Conservation (phyloP, 2,329 filamentous ascomycete genomes). For the Epichloe glyceriae region DNA sequence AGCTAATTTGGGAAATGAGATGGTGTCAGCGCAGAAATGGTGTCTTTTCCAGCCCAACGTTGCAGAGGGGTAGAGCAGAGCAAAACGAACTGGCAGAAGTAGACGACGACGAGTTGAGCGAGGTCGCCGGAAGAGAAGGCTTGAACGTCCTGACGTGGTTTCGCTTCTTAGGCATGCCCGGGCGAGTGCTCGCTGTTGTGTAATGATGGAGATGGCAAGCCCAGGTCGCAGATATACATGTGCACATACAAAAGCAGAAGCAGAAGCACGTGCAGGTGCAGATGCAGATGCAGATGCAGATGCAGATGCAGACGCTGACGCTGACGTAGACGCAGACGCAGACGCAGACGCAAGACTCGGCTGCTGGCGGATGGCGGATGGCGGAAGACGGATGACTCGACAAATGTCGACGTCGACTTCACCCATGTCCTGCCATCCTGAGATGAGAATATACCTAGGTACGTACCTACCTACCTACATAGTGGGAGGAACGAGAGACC, state of each 20-base stretch:
- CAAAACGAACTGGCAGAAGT: background rate
- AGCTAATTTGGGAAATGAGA: slow-evolving; percentile 10
- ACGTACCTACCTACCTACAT: no score
- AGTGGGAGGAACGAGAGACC: background rate
- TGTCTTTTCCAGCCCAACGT: background rate
- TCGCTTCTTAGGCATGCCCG: slow-evolving; percentile 52
- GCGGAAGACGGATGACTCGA: background rate
- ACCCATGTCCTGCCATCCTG: no score
- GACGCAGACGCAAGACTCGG: background rate
- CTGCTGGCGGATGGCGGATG: background rate
- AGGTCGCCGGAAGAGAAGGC: slow-evolving; percentile 41
- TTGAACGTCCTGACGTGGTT: slow-evolving; percentile 43
- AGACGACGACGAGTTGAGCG: slow-evolving; percentile 13
- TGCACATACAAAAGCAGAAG: background rate
- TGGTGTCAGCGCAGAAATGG: background rate
- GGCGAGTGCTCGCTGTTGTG: slow-evolving; percentile 5
- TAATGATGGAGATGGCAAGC: background rate
- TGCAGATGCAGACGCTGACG: background rate
- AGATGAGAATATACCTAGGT: no score
- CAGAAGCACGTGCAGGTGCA: background rate
- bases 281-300: background rate
- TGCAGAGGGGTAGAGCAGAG: background rate
- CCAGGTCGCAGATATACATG: background rate
- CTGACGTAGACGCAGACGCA: background rate
- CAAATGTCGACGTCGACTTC: background rate